Conservation (phyloP, 352 stramenopile species). For the Phytopythium montanum region DNA sequence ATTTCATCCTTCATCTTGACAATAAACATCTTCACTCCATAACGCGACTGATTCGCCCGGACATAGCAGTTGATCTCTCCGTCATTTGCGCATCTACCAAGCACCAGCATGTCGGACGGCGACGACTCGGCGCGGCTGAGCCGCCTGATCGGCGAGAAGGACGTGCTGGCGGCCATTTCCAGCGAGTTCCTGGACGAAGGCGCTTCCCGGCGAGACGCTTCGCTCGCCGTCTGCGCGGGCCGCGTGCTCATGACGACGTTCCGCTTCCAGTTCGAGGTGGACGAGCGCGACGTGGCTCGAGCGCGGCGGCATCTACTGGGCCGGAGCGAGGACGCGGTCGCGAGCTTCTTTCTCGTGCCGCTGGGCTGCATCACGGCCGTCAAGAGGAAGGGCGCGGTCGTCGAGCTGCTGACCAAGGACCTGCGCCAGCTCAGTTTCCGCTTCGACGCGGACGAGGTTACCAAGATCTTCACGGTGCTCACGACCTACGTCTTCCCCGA, state of each 20-base stretch:
- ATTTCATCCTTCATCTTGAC: no score
- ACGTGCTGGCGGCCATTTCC: conserved; percentile 71
- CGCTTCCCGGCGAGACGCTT: conserved; percentile 50
- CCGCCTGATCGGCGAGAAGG: conserved; percentile 66
- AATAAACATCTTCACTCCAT: background rate
- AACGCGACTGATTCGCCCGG: background rate
- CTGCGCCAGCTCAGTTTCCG: conserved; percentile 70
- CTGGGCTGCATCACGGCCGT: conserved; percentile 72
- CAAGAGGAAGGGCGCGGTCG: conserved; percentile 74
- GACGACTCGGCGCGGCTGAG: conserved; percentile 20
- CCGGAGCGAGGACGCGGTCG: conserved; percentile 59
- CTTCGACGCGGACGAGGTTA: conserved; percentile 72
- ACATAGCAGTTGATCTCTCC: background rate
- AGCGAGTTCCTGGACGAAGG: conserved; percentile 73
- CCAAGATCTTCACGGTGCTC: conserved; percentile 73
- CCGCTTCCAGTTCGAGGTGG: conserved; percentile 77
- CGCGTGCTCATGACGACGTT: conserved; percentile 83
- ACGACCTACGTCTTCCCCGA: conserved; percentile 82
- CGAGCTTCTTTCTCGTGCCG: conserved; percentile 72
- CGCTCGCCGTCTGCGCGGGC: conserved; percentile 58
- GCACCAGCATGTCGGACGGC: conserved; percentile 23
- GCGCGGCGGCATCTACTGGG: conserved; percentile 48
- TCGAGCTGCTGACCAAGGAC: conserved; percentile 81
- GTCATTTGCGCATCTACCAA: background rate
- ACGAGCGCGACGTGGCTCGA: conserved; percentile 53